Evolutionary conservation across 176 grass and related monocot genomes (phyloP).

Genomic region (Ampelocalamus luodianensis): DNA sequence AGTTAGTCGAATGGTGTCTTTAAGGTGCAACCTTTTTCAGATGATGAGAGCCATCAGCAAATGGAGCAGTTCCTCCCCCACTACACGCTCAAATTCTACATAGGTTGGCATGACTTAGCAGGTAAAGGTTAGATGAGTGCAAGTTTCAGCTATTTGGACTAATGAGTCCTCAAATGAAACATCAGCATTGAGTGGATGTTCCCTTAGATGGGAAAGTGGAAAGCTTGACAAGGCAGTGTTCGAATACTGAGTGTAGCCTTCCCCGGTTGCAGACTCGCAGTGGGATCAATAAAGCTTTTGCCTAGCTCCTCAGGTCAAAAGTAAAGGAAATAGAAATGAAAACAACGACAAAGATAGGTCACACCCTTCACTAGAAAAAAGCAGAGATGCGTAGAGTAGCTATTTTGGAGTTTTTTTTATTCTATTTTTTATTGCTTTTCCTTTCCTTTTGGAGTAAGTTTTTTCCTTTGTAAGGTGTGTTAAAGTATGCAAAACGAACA

Average conservation of each 20-base stretch:
- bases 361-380: background rate
- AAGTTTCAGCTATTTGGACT: background rate
- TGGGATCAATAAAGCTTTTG: constrained; percentile 17
- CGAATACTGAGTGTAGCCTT: constrained; percentile 38
- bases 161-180: constrained; percentile 12
- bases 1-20: background rate
- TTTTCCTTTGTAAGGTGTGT: background rate
- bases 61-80: constrained; percentile 5
- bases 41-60: constrained; percentile 25
- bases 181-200: constrained; percentile 10
- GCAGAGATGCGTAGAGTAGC: background rate
- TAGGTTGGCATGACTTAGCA: constrained; percentile 12
- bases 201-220: constrained; percentile 22
- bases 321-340: background rate
- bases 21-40: constrained; percentile 8
- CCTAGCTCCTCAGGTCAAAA: constrained; percentile 28
- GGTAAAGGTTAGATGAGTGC: background rate
- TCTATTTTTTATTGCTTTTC: background rate
- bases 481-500: background rate
- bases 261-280: constrained; percentile 40
- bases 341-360: background rate
- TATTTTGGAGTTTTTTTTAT: background rate
- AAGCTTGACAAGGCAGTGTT: constrained; percentile 24
- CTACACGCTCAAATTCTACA: constrained; percentile 1
- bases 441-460: background rate